Evolutionary conservation across 2,329 filamentous ascomycete species (phyloP).

Genomic region (Teratosphaeria zuluensis): DNA sequence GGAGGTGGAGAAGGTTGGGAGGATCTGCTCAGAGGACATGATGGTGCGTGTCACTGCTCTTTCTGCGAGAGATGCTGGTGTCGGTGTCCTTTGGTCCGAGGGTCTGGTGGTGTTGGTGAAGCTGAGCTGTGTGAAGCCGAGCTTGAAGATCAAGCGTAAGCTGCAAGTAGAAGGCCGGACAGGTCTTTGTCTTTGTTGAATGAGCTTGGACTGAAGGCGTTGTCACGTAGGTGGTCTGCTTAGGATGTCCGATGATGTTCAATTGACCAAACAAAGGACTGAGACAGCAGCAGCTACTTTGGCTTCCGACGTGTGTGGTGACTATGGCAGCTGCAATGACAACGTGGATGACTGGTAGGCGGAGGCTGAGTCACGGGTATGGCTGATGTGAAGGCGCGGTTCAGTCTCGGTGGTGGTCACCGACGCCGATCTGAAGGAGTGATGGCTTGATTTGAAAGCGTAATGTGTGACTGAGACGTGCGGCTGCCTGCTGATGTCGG

Average conservation of each 20-base stretch:
- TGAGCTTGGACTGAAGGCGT: neutral
- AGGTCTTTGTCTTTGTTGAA: neutral
- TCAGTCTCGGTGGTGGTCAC: neutral
- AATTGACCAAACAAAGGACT: neutral
- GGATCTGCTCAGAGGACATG: slow-evolving; percentile 36
- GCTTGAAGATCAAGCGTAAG: neutral
- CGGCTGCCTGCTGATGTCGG: neutral
- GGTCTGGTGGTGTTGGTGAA: neutral
- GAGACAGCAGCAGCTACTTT: neutral
- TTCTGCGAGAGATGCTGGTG: neutral
- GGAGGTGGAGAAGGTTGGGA: slow-evolving; percentile 33
- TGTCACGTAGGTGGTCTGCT: neutral
- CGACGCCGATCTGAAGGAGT: neutral
- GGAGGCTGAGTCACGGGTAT: neutral
- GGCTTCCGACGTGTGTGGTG: neutral
- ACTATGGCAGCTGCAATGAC: neutral
- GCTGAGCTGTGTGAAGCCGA: neutral
- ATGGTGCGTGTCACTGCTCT: slow-evolving; percentile 1
- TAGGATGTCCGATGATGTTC: neutral
- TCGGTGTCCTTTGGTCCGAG: neutral
- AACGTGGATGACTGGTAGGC: neutral
- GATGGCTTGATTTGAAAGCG: neutral
- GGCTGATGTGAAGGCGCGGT: neutral
- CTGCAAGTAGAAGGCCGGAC: neutral
- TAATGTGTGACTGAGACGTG: neutral